Percentiles rank a stretch among this genome's conserved stretches.
phyloP scores from a whole-genome alignment of 352 stramenopile species.

The Thraustochytrium striatum region DNA sequence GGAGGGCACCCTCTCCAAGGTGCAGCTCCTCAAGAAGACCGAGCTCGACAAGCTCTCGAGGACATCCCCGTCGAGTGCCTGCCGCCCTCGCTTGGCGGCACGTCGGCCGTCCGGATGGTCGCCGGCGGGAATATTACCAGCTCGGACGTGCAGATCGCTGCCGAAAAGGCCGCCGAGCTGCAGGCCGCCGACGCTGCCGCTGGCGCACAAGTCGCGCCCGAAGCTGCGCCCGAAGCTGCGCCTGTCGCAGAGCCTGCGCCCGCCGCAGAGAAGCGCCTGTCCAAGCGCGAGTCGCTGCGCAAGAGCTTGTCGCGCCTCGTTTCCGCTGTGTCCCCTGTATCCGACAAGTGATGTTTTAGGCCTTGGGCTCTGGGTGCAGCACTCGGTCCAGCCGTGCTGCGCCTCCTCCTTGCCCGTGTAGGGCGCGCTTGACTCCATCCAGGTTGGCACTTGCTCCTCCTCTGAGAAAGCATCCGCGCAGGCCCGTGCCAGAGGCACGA shows the following conservation, averaged over 20 bases:
- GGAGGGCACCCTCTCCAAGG: constrained; percentile 26
- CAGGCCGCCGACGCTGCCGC: not conserved
- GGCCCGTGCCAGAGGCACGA: not conserved
- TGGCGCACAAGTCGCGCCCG: not conserved
- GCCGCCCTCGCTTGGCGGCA: not conserved
- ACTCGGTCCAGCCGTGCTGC: not conserved
- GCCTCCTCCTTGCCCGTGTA: not conserved
- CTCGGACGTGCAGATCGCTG: not conserved
- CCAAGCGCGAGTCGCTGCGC: not conserved
- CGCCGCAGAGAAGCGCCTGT: not conserved
- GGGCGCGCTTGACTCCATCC: not conserved
- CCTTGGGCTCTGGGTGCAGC: not conserved
- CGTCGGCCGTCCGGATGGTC: not conserved
- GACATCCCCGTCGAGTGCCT: constrained; percentile 20
- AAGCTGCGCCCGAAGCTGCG: not conserved
- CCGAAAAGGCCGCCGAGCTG: not conserved
- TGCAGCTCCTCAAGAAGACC: not conserved
- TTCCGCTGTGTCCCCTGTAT: not conserved
- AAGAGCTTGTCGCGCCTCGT: not conserved
- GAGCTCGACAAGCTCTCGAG: constrained; percentile 10
- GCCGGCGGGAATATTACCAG: not conserved
- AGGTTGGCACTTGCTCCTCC: not conserved
- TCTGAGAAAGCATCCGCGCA: not conserved
- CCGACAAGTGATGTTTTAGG: not conserved
- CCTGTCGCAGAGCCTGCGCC: not conserved